A percentile compares a stretch with the other conserved stretches of the same genome.
These are phyloP conservation scores for Alloteropsis angusta DNA, from an alignment of 202 grass and related monocot genomes.

Conservation along the genomic window DNA sequence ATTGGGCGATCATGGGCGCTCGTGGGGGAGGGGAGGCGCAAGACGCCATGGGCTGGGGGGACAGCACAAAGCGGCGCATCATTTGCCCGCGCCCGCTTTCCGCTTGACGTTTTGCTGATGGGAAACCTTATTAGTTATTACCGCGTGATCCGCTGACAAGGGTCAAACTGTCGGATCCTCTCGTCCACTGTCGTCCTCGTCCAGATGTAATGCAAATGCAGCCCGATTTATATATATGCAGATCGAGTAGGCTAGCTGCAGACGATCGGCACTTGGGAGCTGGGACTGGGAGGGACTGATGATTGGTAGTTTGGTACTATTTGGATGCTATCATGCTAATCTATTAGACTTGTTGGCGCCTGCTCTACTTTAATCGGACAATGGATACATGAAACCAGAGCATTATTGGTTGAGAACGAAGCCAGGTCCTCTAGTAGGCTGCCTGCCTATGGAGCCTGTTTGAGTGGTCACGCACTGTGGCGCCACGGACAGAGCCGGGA, in stretches of 20 bases:
- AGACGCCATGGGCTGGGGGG: constrained; percentile 20
- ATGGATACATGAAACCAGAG: neutral
- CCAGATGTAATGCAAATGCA: neutral
- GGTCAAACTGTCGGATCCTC: constrained; percentile 7
- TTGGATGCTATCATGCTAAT: neutral
- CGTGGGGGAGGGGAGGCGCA: constrained; percentile 22
- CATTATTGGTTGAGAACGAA: neutral
- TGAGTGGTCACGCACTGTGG: neutral
- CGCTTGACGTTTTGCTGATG: neutral
- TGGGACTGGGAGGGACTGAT: no score
- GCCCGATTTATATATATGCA: neutral
- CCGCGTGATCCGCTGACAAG: constrained; percentile 20
- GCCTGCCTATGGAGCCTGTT: no score
- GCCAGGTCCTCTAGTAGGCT: neutral
- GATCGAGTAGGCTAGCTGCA: neutral
- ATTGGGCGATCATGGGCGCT: constrained; percentile 17
- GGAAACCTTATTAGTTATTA: neutral
- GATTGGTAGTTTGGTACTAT: neutral
- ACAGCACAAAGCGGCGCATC: constrained; percentile 20
- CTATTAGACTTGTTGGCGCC: neutral
- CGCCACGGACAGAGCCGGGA: neutral
- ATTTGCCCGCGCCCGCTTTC: neutral
- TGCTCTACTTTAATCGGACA: neutral
- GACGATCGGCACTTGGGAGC: neutral
- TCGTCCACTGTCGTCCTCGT: neutral